phyloP scores from a whole-genome alignment of 176 grass and related monocot genomes.

The Oryza punctata region DNA sequence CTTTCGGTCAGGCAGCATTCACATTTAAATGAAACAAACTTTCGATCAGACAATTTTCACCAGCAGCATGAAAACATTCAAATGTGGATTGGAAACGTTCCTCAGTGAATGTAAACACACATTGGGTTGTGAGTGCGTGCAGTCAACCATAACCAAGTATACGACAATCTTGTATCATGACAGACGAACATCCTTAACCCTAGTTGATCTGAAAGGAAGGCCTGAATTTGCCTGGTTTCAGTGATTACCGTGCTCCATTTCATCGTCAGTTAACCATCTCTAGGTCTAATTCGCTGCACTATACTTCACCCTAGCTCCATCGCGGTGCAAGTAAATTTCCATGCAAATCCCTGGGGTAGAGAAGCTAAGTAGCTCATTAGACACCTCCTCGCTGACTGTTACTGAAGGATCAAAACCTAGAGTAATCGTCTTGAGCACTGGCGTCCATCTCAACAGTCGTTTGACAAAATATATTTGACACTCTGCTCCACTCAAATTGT shows the following conservation, averaged over 20 bases:
- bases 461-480: not conserved
- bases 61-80: no score
- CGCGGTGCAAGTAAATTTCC: not conserved
- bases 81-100: no score
- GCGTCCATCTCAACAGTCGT: not conserved
- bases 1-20: no score
- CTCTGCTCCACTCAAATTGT: not conserved
- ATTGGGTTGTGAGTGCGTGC: no score
- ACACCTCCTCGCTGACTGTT: not conserved
- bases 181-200: no score
- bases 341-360: not conserved
- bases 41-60: no score
- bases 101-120: no score
- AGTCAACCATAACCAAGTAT: no score
- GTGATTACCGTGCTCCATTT: not conserved
- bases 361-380: not conserved
- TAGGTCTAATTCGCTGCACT: not conserved
- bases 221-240: not conserved
- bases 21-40: no score
- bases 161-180: no score
- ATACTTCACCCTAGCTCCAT: not conserved
- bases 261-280: not conserved
- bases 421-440: not conserved
- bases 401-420: not conserved
- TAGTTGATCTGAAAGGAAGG: not conserved